Evolutionary conservation across 1,284 basidiomycete species (phyloP).

Genomic region (Apiotrichum siamense): DNA sequence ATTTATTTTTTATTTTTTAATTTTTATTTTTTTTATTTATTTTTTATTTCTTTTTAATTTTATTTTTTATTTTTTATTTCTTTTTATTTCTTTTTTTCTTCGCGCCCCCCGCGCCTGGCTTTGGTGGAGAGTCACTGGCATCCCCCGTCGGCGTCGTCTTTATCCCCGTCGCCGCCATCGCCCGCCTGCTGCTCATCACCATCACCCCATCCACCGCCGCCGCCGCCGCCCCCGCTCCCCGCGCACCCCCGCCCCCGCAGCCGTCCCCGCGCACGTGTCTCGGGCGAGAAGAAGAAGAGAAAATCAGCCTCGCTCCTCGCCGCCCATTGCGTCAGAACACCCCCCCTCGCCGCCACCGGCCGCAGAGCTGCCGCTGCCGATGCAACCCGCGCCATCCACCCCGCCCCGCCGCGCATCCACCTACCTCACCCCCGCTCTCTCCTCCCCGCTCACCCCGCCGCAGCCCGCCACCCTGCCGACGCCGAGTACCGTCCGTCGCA

Average conservation of each 20-base stretch:
- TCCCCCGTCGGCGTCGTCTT: too few species aligned
- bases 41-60: not conserved
- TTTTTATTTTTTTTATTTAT: not conserved
- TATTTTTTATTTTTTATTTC: not conserved
- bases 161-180: too few species aligned
- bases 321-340: not conserved
- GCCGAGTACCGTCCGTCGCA: constrained; percentile 8
- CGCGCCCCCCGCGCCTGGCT: not conserved
- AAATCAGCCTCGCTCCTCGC: not conserved
- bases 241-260: too few species aligned
- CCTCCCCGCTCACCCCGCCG: constrained; percentile 24
- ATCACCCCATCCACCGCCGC: too few species aligned
- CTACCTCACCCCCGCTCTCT: constrained; percentile 18
- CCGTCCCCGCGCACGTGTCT: too few species aligned
- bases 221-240: too few species aligned
- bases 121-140: too few species aligned
- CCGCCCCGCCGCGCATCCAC: constrained; percentile 15
- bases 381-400: constrained; percentile 20
- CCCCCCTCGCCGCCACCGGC: not conserved
- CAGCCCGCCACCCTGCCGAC: constrained; percentile 22
- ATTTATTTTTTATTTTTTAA: not conserved
- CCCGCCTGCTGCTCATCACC: too few species aligned
- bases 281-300: too few species aligned
- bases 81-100: constrained; percentile 1
- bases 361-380: constrained; percentile 9